Percentiles rank a stretch among this genome's conserved stretches.
These are phyloP conservation scores for Fraxinus baroniana DNA, from an alignment of 305 asterid species.

Conservation along the genomic window DNA sequence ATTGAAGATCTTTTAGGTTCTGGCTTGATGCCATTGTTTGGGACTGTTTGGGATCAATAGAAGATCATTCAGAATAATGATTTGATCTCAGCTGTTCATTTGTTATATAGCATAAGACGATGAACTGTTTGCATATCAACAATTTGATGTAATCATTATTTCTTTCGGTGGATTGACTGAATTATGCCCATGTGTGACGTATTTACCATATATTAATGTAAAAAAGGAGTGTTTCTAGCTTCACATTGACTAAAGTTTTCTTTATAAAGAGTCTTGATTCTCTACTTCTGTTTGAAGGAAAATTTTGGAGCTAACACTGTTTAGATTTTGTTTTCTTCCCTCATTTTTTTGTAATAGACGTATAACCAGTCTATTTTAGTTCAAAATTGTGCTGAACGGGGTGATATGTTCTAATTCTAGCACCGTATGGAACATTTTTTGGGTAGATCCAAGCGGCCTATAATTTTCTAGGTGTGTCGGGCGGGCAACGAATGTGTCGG, in stretches of 20 bases:
- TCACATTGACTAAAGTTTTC: neutral
- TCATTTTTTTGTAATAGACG: neutral
- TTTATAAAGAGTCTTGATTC: conserved; percentile 11
- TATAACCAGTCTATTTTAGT: neutral
- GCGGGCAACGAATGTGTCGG: neutral
- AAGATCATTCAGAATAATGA: neutral
- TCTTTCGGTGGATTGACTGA: conserved; percentile 10
- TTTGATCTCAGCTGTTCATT: neutral
- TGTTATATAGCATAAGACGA: neutral
- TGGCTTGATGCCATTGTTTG: conserved; percentile 46
- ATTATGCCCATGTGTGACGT: neutral
- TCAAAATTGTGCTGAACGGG: neutral
- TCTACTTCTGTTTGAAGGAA: conserved; percentile 20
- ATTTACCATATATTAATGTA: neutral
- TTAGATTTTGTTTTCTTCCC: neutral
- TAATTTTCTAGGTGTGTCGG: neutral
- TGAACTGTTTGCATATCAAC: neutral
- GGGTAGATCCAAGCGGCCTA: neutral
- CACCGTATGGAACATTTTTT: neutral
- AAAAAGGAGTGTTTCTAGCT: neutral
- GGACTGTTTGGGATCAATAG: neutral
- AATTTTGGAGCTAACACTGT: neutral
- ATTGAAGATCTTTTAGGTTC: conserved; percentile 44
- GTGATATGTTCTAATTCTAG: neutral
- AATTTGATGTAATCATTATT: neutral